Evolutionary conservation across 176 grass and related monocot species (phyloP).

Genomic region (Thalia dealbata): DNA sequence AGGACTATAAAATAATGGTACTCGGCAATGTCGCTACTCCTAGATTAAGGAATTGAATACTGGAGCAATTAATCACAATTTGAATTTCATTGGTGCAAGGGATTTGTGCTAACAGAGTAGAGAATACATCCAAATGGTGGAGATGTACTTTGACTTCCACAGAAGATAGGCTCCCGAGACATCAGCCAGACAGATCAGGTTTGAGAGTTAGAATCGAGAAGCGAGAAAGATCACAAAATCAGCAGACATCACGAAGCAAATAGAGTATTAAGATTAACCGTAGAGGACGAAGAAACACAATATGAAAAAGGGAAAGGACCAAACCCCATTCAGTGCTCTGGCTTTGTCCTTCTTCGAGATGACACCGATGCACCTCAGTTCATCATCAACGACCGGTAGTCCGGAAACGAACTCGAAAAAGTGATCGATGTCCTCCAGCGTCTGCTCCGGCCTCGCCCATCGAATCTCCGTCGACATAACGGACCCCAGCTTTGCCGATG

Average conservation of each 20-base stretch:
- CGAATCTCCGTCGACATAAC: constrained; percentile 58
- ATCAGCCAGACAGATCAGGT: background rate
- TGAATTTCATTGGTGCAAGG: background rate
- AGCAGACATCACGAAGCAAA: background rate
- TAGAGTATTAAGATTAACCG: background rate
- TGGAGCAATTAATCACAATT: background rate
- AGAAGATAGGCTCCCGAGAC: background rate
- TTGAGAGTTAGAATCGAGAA: background rate
- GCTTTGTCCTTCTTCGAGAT: constrained; percentile 58
- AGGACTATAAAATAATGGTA: too few relatives aligned
- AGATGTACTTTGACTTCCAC: background rate
- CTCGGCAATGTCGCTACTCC: background rate
- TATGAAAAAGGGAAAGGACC: background rate
- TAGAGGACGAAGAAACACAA: background rate
- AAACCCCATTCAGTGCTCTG: constrained; percentile 47
- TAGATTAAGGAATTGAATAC: background rate
- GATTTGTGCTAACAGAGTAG: background rate
- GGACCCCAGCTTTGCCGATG: constrained; percentile 32
- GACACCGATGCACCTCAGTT: constrained; percentile 52
- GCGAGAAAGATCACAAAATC: background rate
- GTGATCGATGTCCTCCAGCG: constrained; percentile 38
- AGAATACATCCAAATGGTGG: background rate
- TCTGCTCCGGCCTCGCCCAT: constrained; percentile 34
- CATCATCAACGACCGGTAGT: constrained; percentile 41
- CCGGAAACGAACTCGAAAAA: constrained; percentile 49